Conservation (phyloP, 1,284 basidiomycete species). For the Moesziomyces antarcticus region DNA sequence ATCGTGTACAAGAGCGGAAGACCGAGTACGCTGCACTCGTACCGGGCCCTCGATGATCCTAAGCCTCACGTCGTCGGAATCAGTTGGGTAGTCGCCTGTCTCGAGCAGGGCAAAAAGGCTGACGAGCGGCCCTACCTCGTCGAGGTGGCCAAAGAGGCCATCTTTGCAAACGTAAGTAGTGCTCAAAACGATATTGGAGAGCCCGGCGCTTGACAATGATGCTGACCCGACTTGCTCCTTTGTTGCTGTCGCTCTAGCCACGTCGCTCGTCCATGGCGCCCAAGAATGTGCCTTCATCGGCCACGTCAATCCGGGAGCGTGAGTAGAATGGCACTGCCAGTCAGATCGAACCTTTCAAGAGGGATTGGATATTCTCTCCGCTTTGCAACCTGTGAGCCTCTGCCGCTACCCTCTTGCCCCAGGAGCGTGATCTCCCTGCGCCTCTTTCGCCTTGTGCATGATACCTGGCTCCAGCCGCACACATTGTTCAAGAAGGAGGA, state of each 20-base stretch:
- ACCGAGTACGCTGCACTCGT: conserved; percentile 54
- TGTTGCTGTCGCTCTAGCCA: conserved; percentile 8
- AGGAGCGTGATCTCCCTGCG: conserved; percentile 52
- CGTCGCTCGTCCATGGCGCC: conserved; percentile 50
- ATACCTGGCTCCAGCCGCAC: neutral
- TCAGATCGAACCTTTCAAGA: neutral
- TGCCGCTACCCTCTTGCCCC: conserved; percentile 56
- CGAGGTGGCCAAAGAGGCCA: conserved; percentile 61
- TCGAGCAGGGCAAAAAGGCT: conserved; percentile 46
- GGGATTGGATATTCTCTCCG: neutral
- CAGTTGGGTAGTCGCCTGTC: conserved; percentile 54
- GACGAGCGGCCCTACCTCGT: conserved; percentile 57
- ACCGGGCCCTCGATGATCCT: conserved; percentile 41
- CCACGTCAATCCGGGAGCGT: conserved; percentile 47
- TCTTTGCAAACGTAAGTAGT: conserved; percentile 53
- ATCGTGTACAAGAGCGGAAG: conserved; percentile 61
- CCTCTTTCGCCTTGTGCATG: neutral
- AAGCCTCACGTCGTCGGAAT: conserved; percentile 60
- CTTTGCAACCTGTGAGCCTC: conserved; percentile 62
- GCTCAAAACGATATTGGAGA: no score
- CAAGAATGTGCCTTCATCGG: conserved; percentile 31
- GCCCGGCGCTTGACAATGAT: neutral
- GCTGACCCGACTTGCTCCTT: neutral
- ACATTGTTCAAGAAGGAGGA: neutral
- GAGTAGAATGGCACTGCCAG: conserved; percentile 26